Evolutionary conservation across 805 yeast species (phyloP).

Genomic region (Candida koratica): DNA sequence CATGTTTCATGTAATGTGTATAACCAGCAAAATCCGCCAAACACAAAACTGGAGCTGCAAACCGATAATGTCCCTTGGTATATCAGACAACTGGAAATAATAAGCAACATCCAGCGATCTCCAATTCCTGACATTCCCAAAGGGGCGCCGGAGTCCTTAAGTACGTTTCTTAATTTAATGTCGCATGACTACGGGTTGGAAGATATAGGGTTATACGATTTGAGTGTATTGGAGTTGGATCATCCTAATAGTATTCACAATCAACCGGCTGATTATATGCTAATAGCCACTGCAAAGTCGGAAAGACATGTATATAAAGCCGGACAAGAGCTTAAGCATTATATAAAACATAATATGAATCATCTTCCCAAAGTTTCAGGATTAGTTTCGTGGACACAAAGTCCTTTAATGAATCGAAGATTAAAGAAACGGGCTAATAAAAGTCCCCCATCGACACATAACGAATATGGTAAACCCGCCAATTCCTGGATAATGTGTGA

Average conservation of each 20-base stretch:
- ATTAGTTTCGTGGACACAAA: constrained; percentile 52
- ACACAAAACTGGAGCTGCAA: background rate
- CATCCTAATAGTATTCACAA: constrained; percentile 29
- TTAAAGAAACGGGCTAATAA: constrained; percentile 51
- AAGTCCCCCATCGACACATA: constrained; percentile 48
- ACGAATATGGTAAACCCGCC: constrained; percentile 51
- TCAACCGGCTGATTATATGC: constrained; percentile 30
- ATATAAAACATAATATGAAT: constrained; percentile 47
- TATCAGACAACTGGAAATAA: constrained; percentile 36
- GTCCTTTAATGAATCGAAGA: constrained; percentile 35
- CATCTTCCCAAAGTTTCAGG: constrained; percentile 65
- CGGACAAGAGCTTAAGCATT: constrained; percentile 51
- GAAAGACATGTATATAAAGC: constrained; percentile 73
- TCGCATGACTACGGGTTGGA: constrained; percentile 61
- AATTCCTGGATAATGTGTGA: constrained; percentile 86
- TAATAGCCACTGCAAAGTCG: constrained; percentile 74
- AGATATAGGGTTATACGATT: constrained; percentile 62
- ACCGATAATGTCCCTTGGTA: constrained; percentile 53
- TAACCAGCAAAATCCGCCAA: background rate
- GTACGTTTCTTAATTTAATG: constrained; percentile 42
- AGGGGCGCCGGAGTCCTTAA: constrained; percentile 51
- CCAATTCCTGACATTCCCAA: constrained; percentile 56
- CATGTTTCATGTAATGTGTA: background rate
- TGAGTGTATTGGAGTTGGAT: constrained; percentile 36
- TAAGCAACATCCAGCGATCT: constrained; percentile 3